These are phyloP conservation scores for Eremomyces bilateralis DNA, from an alignment of 495 filamentous ascomycete species.

Conservation along the genomic window DNA sequence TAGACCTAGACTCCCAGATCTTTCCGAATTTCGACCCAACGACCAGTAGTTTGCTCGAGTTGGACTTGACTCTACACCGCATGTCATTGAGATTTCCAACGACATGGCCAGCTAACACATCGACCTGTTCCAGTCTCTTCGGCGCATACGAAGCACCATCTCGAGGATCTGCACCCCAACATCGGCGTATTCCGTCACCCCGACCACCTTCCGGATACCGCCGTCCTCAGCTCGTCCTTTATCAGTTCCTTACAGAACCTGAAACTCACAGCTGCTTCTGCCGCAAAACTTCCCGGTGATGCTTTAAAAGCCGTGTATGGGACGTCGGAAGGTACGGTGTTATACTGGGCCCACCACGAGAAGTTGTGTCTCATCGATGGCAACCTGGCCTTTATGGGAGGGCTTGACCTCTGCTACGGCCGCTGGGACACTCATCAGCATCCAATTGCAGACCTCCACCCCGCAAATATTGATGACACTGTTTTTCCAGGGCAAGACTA, in stretches of 20 bases:
- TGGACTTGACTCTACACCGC: slow-evolving; percentile 22
- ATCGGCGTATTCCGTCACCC: slow-evolving; percentile 85
- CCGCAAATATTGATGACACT: slow-evolving; percentile 45
- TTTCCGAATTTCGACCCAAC: slow-evolving; percentile 19
- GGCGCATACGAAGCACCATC: slow-evolving; percentile 59
- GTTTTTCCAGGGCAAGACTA: slow-evolving; percentile 87
- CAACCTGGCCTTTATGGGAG: slow-evolving; percentile 74
- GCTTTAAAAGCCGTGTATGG: slow-evolving; percentile 61
- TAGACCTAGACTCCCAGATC: slow-evolving; percentile 24
- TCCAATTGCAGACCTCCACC: slow-evolving; percentile 69
- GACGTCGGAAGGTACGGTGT: slow-evolving; percentile 50
- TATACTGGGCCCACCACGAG: slow-evolving; percentile 95
- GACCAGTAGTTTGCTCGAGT: slow-evolving; percentile 13
- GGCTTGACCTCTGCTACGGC: slow-evolving; percentile 45
- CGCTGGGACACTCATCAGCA: slow-evolving; percentile 45
- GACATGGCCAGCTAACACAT: slow-evolving; percentile 22
- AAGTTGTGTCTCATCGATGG: slow-evolving; percentile 77
- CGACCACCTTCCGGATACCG: slow-evolving; percentile 60
- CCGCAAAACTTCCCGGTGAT: slow-evolving; percentile 39
- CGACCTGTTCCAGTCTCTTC: slow-evolving; percentile 45
- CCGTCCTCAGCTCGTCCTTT: slow-evolving; percentile 30
- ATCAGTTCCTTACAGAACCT: slow-evolving; percentile 29
- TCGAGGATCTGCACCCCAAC: slow-evolving; percentile 65
- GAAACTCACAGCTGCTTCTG: slow-evolving; percentile 26
- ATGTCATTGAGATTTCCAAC: too few relatives aligned